phyloP scores from a whole-genome alignment of 495 filamentous ascomycete species.

The Penicillium turbatum region DNA sequence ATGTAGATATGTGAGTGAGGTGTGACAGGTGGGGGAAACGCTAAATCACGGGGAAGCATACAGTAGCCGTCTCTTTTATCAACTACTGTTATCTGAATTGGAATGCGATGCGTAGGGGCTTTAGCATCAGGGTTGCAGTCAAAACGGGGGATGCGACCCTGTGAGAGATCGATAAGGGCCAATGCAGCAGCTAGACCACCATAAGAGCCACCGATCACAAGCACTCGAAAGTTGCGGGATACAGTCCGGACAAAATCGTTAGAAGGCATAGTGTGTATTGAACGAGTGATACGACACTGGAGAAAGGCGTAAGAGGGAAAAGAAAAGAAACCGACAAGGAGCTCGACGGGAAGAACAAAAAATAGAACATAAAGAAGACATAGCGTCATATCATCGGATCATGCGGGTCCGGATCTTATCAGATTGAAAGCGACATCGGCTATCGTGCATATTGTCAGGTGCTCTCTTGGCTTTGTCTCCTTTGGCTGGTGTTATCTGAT shows the following conservation, averaged over 20 bases:
- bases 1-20: conserved; percentile 2
- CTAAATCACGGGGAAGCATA: conserved; percentile 27
- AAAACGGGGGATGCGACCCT: conserved; percentile 39
- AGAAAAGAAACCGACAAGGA: not conserved
- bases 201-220: conserved; percentile 62
- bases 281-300: not conserved
- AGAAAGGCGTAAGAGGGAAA: not conserved
- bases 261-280: conserved; percentile 27
- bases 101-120: conserved; percentile 34
- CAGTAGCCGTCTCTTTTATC: conserved; percentile 71
- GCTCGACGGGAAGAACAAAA: not conserved
- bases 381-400: conserved; percentile 1
- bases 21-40: not conserved
- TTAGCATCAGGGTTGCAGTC: conserved; percentile 25
- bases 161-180: conserved; percentile 56
- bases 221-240: conserved; percentile 35
- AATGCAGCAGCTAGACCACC: conserved; percentile 57
- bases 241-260: conserved; percentile 25
- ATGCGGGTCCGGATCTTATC: conserved; percentile 9
- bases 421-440: conserved; percentile 11
- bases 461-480: not conserved
- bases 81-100: conserved; percentile 60
- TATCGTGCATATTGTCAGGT: not conserved
- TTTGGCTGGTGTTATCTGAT: conserved; percentile 11
- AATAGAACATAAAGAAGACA: not conserved